Conservation (phyloP, 1,284 basidiomycete genomes). For the Afroboletus lepidellus region DNA sequence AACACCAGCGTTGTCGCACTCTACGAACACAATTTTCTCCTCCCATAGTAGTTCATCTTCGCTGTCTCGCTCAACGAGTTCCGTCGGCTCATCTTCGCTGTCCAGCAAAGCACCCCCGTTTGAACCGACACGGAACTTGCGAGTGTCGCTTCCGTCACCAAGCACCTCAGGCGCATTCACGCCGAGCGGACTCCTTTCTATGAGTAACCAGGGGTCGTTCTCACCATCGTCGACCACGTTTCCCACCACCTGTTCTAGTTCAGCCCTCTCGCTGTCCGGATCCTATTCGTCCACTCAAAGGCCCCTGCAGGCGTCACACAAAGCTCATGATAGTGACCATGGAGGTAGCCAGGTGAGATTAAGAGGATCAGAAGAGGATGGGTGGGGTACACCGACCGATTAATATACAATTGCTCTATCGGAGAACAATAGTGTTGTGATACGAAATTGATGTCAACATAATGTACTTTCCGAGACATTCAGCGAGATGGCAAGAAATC, state of each 20-base stretch:
- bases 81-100: slow-evolving; percentile 40
- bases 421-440: background rate
- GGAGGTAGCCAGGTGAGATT: slow-evolving; percentile 7
- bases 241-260: slow-evolving; percentile 7
- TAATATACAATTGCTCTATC: slow-evolving; percentile 7
- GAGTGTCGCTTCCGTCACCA: slow-evolving; percentile 25
- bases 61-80: slow-evolving; percentile 29
- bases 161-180: slow-evolving; percentile 14
- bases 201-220: slow-evolving; percentile 17
- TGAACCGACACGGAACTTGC: slow-evolving; percentile 40
- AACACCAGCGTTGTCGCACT: slow-evolving; percentile 18
- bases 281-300: slow-evolving; percentile 20
- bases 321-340: slow-evolving; percentile 9
- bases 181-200: slow-evolving; percentile 13
- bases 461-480: background rate
- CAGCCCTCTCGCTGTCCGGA: slow-evolving; percentile 16
- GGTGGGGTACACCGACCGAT: slow-evolving; percentile 9
- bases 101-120: slow-evolving; percentile 53
- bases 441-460: slow-evolving; percentile 5
- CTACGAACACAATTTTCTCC: slow-evolving; percentile 20
- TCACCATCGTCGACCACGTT: slow-evolving; percentile 14
- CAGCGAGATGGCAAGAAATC: no score
- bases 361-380: slow-evolving; percentile 17
- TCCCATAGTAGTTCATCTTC: slow-evolving; percentile 24
- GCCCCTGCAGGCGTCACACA: slow-evolving; percentile 4